phyloP scores from a whole-genome alignment of 2,329 filamentous ascomycete genomes.

The Cercospora zeae-maydis region DNA sequence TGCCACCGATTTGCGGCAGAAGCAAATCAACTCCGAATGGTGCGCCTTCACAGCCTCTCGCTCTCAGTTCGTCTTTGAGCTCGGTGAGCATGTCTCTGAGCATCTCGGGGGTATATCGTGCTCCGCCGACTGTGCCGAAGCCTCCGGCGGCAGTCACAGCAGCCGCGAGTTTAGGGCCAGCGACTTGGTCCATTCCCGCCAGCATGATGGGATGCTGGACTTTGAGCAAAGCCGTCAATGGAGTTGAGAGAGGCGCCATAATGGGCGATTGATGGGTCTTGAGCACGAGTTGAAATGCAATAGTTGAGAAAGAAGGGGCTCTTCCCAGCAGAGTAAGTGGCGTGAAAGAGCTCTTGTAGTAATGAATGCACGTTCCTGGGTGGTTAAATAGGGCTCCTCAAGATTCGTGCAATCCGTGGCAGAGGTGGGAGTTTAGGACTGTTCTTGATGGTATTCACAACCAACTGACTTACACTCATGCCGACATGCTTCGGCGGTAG shows the following conservation, averaged over 20 bases:
- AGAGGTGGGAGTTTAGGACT: not conserved
- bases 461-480: not conserved
- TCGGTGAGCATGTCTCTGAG: constrained; percentile 87
- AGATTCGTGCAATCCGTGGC: not conserved
- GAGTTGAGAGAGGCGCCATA: constrained; percentile 62
- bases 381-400: not conserved
- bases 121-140: constrained; percentile 88
- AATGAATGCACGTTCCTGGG: not conserved
- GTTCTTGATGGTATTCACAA: not conserved
- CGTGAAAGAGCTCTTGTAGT: not conserved
- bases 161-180: constrained; percentile 88
- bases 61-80: constrained; percentile 76
- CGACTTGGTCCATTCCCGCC: constrained; percentile 97
- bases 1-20: constrained; percentile 88
- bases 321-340: not conserved
- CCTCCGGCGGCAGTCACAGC: constrained; percentile 95
- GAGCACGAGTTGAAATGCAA: not conserved
- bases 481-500: not conserved
- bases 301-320: not conserved
- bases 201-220: constrained; percentile 94
- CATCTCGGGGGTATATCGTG: constrained; percentile 95
- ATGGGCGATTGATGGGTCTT: constrained; percentile 48
- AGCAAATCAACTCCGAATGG: constrained; percentile 92
- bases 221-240: constrained; percentile 87
- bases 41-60: constrained; percentile 57